Percentiles rank a stretch among this genome's conserved stretches.
phyloP scores from a whole-genome alignment of 2,329 filamentous ascomycete species.

The Fusarium proliferatum region DNA sequence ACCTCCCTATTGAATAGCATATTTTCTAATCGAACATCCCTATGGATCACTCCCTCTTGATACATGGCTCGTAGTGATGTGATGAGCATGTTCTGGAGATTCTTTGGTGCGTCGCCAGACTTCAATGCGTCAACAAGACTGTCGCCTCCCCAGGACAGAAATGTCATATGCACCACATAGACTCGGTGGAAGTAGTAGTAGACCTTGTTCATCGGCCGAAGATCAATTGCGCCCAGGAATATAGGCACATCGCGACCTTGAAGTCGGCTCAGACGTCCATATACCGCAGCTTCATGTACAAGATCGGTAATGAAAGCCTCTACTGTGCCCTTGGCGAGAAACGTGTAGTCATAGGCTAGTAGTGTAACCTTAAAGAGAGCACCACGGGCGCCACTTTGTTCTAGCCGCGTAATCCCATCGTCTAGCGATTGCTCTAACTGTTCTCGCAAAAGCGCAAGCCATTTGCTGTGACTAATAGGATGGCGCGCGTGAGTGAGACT shows the following conservation, averaged over 20 bases:
- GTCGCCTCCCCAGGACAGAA: background rate
- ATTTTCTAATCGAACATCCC: background rate
- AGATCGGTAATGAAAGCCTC: background rate
- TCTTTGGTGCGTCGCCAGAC: background rate
- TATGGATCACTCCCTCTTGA: background rate
- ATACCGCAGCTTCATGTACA: background rate
- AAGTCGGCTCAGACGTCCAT: rapidly evolving
- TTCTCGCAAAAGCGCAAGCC: background rate
- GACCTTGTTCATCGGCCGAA: background rate
- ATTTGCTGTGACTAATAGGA: background rate
- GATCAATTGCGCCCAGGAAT: background rate
- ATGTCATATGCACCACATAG: background rate
- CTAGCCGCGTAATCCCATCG: rapidly evolving
- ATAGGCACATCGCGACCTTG: background rate
- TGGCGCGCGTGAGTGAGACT: rapidly evolving
- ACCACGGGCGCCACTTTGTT: rapidly evolving
- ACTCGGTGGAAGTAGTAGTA: background rate
- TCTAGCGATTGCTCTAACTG: background rate
- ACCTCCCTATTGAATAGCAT: background rate
- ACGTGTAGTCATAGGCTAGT: background rate
- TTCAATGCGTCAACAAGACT: rapidly evolving
- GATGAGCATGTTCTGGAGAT: rapidly evolving
- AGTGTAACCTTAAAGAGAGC: background rate
- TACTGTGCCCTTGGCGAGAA: background rate
- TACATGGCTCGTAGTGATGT: rapidly evolving